A percentile compares a stretch with the other conserved stretches of the same genome.
Conservation (phyloP, 371 early-diverging fungal species). For the Mortierella sp. region DNA sequence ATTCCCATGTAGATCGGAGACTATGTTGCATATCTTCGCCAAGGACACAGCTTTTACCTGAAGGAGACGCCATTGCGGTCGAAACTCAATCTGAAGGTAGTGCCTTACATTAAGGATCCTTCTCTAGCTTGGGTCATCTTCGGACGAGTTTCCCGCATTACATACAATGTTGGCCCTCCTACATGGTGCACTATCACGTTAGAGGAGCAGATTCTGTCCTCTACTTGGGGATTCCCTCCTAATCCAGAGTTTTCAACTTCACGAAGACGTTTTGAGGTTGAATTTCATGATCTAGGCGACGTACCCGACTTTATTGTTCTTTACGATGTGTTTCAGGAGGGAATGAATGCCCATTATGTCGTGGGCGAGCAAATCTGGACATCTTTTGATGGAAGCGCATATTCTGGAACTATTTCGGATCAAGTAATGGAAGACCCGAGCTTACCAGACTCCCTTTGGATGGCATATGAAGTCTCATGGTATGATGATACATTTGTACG, state of each 20-base stretch:
- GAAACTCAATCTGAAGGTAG: conserved; percentile 66
- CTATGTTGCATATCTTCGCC: conserved; percentile 68
- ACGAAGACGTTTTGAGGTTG: conserved; percentile 65
- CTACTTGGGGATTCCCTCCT: conserved; percentile 55
- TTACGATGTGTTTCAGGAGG: conserved; percentile 71
- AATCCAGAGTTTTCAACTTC: conserved; percentile 59
- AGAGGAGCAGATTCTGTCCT: conserved; percentile 56
- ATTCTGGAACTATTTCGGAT: conserved; percentile 66
- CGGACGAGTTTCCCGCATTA: conserved; percentile 68
- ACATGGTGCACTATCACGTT: conserved; percentile 71
- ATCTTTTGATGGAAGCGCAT: conserved; percentile 74
- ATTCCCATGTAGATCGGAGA: conserved; percentile 62
- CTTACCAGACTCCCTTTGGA: conserved; percentile 65
- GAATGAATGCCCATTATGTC: conserved; percentile 62
- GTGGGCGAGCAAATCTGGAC: conserved; percentile 73
- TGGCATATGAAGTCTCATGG: conserved; percentile 69
- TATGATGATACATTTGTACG: no score
- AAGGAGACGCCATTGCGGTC: conserved; percentile 63
- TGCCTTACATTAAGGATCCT: conserved; percentile 61
- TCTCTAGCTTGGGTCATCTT: conserved; percentile 67
- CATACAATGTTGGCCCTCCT: conserved; percentile 80
- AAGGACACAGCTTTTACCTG: conserved; percentile 77
- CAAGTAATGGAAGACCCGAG: conserved; percentile 56
- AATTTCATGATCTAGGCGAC: conserved; percentile 79
- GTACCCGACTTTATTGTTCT: conserved; percentile 79